These are phyloP conservation scores for Neopestalotiopsis rosae DNA, from an alignment of 2,329 filamentous ascomycete species.

Conservation along the genomic window DNA sequence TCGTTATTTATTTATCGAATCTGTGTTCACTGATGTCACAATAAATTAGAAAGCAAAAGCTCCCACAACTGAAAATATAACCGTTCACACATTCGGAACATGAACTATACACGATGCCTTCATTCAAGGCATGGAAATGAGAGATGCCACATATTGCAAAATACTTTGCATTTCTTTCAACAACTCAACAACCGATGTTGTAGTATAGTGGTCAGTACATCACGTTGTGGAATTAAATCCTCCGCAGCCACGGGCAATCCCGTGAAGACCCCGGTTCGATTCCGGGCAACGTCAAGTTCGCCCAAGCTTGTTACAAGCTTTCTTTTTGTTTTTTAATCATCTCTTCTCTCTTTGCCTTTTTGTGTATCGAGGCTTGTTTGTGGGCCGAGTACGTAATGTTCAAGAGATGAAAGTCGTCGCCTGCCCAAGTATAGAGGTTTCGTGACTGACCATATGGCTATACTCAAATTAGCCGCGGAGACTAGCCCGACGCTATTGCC, in stretches of 20 bases:
- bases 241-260: not conserved
- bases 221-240: constrained; percentile 16
- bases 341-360: not conserved
- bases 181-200: constrained; percentile 5
- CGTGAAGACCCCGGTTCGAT: constrained; percentile 21
- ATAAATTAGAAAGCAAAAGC: too few species aligned
- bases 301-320: not conserved
- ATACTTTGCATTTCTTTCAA: not conserved
- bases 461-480: not conserved
- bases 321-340: not conserved
- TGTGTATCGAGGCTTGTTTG: not conserved
- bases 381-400: not conserved
- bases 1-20: too few species aligned
- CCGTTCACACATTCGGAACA: too few species aligned
- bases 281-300: constrained; percentile 16
- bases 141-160: not conserved
- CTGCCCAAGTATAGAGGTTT: not conserved
- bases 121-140: not conserved
- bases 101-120: too few species aligned
- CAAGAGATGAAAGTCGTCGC: not conserved
- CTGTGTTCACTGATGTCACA: too few species aligned
- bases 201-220: constrained; percentile 22
- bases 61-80: too few species aligned
- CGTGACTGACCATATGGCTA: not conserved
- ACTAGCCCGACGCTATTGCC: not conserved